phyloP scores from a whole-genome alignment of 31 red algal genomes.

The Bonnemaisonia californica region DNA sequence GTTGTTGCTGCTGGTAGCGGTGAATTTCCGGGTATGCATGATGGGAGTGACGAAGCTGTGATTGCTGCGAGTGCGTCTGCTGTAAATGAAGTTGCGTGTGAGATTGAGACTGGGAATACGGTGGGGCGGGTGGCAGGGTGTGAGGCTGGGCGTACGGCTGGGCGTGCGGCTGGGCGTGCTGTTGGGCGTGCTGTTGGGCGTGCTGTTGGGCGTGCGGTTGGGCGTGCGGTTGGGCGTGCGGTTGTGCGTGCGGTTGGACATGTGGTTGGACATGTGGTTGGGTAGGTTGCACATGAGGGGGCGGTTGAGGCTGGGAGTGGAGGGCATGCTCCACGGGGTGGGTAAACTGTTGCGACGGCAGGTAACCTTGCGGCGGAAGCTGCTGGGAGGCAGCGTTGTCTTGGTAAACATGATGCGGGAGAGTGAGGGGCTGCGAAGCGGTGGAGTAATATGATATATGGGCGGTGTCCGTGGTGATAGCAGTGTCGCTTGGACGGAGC shows the following conservation, averaged over 20 bases:
- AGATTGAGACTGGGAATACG: constrained; percentile 5
- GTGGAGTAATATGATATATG: not conserved
- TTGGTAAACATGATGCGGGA: constrained; percentile 8
- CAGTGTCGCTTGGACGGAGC: not conserved
- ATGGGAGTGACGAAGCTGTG: constrained; percentile 12
- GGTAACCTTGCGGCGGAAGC: too few species aligned
- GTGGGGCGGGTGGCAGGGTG: constrained; percentile 21
- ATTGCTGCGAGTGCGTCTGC: not conserved
- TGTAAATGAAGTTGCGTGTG: not conserved
- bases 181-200: not conserved
- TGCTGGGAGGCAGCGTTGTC: too few species aligned
- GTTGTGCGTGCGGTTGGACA: constrained; percentile 4
- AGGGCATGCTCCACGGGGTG: not conserved
- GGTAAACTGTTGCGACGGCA: too few species aligned
- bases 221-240: too few species aligned
- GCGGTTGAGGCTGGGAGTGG: not conserved
- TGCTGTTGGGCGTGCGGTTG: too few species aligned
- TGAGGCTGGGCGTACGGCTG: not conserved
- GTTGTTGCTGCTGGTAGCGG: not conserved
- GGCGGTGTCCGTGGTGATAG: not conserved
- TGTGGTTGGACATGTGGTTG: not conserved
- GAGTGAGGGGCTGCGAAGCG: constrained; percentile 12
- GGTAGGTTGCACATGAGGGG: not conserved
- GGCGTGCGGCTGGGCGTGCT: too few species aligned
- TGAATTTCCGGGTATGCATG: constrained; percentile 11